Evolutionary conservation across 2,329 filamentous ascomycete genomes (phyloP), one percentile per base, ranked within the genome.

Genomic region (Fusarium brevicatenulatum): DNA sequence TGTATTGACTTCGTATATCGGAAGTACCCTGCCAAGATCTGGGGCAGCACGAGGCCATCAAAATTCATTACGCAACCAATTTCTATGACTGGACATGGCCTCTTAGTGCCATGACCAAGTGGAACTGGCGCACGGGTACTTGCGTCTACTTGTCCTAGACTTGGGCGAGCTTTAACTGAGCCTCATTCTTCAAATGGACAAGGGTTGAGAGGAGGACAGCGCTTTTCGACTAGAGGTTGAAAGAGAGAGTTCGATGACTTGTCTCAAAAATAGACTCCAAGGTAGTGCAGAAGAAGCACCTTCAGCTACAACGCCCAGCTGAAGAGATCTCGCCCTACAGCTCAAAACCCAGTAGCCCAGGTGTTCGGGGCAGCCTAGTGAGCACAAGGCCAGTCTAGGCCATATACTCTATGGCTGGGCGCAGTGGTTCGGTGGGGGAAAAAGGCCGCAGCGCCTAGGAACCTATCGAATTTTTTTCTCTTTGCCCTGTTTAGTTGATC

Each of bases 11-110:
- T 65, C 68, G 71, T 74, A 74, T 58, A 54, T 55, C n/a, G 15
- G 28, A 46, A 53, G 71, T 74, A 74, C 62, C 39, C 36, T 61
- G 71, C 71, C 71, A 74, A 74, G 68, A 69, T 61, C 71, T 74
- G 71, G 71, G 71, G 64, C 68, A 70, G 68, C 71, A 74, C 71
- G 71, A 66, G 71, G 71, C 54, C 63, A 44, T 63, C 53, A 66
- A 63, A 74, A 58, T 42, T 47, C 57, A 72, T 74, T 72, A 74
- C 68, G 68, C 72, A 74, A 68, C 60, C 63, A 69, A 53, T 43
- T 62, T 55, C 37, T 49, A 65, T 54, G 66, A 68, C 72, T 63
- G 61, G 70, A 53, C 46, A 28, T 69, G 63, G 52, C 32, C 37
- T 53, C 28, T 64, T 73, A 57, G 63, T 57, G 50, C 50, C 23